phyloP scores from a whole-genome alignment of 106 monocot species.

The Narthecium ossifragum region DNA sequence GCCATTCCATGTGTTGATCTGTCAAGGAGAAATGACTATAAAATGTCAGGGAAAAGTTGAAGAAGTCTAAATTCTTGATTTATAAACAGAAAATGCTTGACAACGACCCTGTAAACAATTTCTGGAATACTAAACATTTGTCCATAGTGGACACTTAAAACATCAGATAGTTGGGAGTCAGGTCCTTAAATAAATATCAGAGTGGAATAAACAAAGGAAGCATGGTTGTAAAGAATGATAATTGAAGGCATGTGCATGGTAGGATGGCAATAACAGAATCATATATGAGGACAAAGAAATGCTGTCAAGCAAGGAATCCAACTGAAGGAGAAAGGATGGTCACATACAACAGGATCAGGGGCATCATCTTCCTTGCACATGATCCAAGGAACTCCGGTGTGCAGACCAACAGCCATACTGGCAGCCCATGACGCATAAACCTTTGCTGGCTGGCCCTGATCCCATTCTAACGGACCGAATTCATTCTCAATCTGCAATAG shows the following conservation, averaged over 20 bases:
- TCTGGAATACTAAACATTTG: too few species aligned
- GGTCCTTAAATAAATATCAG: too few species aligned
- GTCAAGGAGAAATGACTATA: too few species aligned
- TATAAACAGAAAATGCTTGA: too few species aligned
- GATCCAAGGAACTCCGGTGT: constrained; percentile 89
- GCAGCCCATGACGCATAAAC: constrained; percentile 77
- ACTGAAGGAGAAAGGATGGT: background rate
- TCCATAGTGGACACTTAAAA: too few species aligned
- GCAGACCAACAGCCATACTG: constrained; percentile 67
- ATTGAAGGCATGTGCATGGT: constrained; percentile 13
- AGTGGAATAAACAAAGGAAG: background rate
- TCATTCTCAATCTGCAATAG: constrained; percentile 86
- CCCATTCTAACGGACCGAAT: constrained; percentile 70
- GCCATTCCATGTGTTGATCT: constrained; percentile 96
- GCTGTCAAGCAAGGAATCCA: background rate
- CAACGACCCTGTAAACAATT: too few species aligned
- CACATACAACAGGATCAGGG: constrained; percentile 84
- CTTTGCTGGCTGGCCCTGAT: constrained; percentile 54
- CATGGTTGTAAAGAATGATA: background rate
- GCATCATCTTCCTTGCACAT: constrained; percentile 99
- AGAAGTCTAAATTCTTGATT: too few species aligned
- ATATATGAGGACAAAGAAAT: background rate
- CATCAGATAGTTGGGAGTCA: too few species aligned
- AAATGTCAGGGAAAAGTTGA: too few species aligned
- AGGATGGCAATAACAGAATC: background rate